Evolutionary conservation across 108 stramenopile species (phyloP).

Genomic region (Discostella pseudostelligera): DNA sequence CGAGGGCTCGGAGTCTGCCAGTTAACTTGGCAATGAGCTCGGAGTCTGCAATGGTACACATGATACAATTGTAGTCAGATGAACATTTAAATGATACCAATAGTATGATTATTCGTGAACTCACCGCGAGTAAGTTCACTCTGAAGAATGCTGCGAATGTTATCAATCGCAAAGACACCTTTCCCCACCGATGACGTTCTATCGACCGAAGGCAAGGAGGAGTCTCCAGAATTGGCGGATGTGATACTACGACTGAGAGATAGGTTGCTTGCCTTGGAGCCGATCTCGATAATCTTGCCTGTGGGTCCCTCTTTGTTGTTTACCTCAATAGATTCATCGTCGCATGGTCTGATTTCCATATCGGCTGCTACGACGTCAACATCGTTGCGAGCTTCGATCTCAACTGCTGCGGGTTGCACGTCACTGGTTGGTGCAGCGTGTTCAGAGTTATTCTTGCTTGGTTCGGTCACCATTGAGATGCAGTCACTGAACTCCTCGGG

Average conservation of each 20-base stretch:
- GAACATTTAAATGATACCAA: background rate
- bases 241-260: background rate
- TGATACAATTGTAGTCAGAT: background rate
- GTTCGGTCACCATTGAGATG: too few relatives aligned
- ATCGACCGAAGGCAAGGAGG: background rate
- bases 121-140: slow-evolving; percentile 1
- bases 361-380: too few relatives aligned
- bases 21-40: slow-evolving; percentile 7
- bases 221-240: background rate
- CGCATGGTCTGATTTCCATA: too few relatives aligned
- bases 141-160: slow-evolving; percentile 7
- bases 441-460: too few relatives aligned
- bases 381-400: too few relatives aligned
- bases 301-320: background rate
- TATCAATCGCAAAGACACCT: slow-evolving; percentile 5
- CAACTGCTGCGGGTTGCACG: too few relatives aligned
- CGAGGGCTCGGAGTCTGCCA: background rate
- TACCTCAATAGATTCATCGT: too few relatives aligned
- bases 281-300: background rate
- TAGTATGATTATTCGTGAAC: background rate
- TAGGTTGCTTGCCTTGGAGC: background rate
- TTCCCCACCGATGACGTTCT: background rate
- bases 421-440: too few relatives aligned
- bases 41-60: background rate
- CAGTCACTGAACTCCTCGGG: too few relatives aligned